These are phyloP conservation scores for Neonothopanus nambi DNA, from an alignment of 1,284 basidiomycete genomes.

Conservation along the genomic window DNA sequence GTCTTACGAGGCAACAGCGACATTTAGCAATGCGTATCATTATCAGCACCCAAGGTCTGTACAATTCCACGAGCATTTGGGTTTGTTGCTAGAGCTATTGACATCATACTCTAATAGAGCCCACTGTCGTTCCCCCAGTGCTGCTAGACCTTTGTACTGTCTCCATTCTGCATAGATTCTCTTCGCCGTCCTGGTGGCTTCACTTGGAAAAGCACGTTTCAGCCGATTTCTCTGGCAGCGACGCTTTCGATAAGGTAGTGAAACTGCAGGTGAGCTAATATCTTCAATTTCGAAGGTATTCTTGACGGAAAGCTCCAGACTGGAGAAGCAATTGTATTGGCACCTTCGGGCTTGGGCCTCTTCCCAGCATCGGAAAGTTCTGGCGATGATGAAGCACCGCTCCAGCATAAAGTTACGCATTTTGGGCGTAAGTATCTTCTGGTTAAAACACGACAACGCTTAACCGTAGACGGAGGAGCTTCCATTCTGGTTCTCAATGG, in stretches of 20 bases:
- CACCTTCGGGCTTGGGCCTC: slow-evolving; percentile 56
- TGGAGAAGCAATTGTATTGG: slow-evolving; percentile 64
- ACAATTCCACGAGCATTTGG: background rate
- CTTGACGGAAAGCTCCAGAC: slow-evolving; percentile 40
- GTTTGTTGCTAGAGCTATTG: background rate
- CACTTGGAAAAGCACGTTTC: slow-evolving; percentile 68
- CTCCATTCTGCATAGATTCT: slow-evolving; percentile 68
- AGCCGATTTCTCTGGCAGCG: slow-evolving; percentile 53
- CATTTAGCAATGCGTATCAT: slow-evolving; percentile 72
- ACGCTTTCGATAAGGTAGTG: slow-evolving; percentile 68
- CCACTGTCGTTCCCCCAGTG: slow-evolving; percentile 67
- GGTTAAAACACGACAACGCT: slow-evolving; percentile 57
- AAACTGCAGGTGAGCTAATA: slow-evolving; percentile 50
- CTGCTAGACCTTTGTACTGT: slow-evolving; percentile 69
- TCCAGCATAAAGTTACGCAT: slow-evolving; percentile 16
- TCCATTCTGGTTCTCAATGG: slow-evolving; percentile 48
- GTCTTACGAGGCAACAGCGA: slow-evolving; percentile 66
- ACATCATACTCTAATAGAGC: slow-evolving; percentile 45
- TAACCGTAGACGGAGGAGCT: slow-evolving; percentile 64
- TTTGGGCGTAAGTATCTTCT: slow-evolving; percentile 59
- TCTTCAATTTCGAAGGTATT: background rate
- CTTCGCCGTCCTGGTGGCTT: slow-evolving; percentile 72
- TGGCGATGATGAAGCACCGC: background rate
- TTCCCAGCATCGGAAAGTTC: slow-evolving; percentile 20
- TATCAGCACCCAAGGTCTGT: slow-evolving; percentile 68